Evolutionary conservation across 2,329 filamentous ascomycete genomes (phyloP).

Genomic region (Xylaria sp.): DNA sequence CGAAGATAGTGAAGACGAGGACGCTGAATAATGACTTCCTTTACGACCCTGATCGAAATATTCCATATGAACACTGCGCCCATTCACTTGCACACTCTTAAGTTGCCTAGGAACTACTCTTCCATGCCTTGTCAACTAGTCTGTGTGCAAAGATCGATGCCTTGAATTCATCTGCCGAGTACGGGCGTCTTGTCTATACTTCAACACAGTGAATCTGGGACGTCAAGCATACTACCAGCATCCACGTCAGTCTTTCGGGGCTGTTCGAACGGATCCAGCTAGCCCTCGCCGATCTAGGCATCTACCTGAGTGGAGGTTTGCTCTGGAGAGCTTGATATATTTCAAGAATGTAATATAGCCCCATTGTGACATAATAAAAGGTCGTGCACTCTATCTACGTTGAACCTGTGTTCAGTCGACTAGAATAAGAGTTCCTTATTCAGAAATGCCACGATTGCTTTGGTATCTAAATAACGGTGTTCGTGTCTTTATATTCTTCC

Average conservation of each 20-base stretch:
- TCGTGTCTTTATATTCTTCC: background rate
- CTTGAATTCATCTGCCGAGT: constrained; percentile 57
- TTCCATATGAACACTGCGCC: constrained; percentile 36
- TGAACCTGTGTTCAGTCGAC: background rate
- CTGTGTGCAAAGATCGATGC: constrained; percentile 86
- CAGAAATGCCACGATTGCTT: background rate
- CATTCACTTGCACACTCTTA: constrained; percentile 83
- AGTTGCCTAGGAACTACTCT: constrained; percentile 85
- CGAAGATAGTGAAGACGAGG: constrained; percentile 47
- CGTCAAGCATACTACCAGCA: constrained; percentile 48
- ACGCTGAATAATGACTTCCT: constrained; percentile 36
- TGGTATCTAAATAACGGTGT: background rate
- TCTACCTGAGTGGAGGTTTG: constrained; percentile 38
- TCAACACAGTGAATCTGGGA: constrained; percentile 51
- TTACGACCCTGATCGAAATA: constrained; percentile 24
- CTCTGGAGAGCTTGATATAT: constrained; percentile 46
- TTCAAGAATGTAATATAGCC: background rate
- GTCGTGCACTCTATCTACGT: background rate
- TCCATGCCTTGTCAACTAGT: constrained; percentile 94
- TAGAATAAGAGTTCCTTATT: background rate
- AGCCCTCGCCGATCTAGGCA: constrained; percentile 40
- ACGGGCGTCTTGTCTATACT: constrained; percentile 64
- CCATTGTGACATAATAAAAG: background rate
- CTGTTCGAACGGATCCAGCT: constrained; percentile 34
- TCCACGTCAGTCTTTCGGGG: constrained; percentile 45